Conservation (phyloP, 176 grass and related monocot species). For the Microstegium vimineum region DNA sequence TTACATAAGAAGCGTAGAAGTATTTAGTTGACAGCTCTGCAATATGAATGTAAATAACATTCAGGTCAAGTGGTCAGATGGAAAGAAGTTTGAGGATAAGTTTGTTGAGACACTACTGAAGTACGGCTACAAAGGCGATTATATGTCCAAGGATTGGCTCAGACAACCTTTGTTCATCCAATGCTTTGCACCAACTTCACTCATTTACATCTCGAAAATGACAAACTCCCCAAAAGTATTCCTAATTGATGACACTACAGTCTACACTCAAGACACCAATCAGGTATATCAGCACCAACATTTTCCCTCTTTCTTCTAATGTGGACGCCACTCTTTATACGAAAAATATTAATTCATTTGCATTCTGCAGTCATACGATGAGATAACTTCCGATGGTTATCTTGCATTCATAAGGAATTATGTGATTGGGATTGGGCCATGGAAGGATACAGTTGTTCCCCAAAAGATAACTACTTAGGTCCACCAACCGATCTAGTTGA, state of each 20-base stretch:
- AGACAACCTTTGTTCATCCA: slow-evolving; percentile 62
- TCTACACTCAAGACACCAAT: slow-evolving; percentile 72
- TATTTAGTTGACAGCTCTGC: too few relatives aligned
- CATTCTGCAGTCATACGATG: slow-evolving; percentile 50
- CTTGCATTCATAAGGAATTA: slow-evolving; percentile 60
- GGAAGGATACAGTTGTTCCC: slow-evolving; percentile 79
- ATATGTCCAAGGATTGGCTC: slow-evolving; percentile 65
- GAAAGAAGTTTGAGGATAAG: slow-evolving; percentile 70
- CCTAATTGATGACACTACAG: slow-evolving; percentile 48
- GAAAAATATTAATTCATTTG: background rate
- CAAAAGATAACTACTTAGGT: slow-evolving; percentile 41
- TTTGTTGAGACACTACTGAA: slow-evolving; percentile 46
- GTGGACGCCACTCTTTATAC: too few relatives aligned
- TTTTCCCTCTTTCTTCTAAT: too few relatives aligned
- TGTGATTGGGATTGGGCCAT: slow-evolving; percentile 71
- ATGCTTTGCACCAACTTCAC: slow-evolving; percentile 64
- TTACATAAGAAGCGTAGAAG: too few relatives aligned
- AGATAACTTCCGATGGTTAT: slow-evolving; percentile 61
- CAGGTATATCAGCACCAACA: slow-evolving; percentile 39
- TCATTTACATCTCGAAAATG: slow-evolving; percentile 64
- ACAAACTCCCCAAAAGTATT: slow-evolving; percentile 61
- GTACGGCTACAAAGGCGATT: slow-evolving; percentile 66
- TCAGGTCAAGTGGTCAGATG: slow-evolving; percentile 64
- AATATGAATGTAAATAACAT: too few relatives aligned
- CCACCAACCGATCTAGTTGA: slow-evolving; percentile 55